These are phyloP conservation scores for Platanthera guangdongensis DNA, from an alignment of 106 monocot species.

Conservation along the genomic window DNA sequence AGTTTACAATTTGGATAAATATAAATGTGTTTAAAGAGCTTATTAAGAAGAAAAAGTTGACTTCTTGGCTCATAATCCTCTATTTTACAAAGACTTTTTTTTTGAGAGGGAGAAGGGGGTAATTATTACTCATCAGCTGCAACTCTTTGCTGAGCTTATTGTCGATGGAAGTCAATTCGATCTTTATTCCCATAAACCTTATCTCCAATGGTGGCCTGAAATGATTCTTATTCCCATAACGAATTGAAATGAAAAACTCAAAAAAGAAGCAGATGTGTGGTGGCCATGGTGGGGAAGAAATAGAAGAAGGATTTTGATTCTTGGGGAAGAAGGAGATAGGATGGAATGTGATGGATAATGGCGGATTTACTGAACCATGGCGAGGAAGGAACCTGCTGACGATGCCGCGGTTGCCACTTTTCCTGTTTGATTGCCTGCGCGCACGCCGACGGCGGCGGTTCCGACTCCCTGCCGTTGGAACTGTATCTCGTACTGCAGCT, in stretches of 20 bases:
- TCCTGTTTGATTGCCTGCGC: conserved; percentile 2
- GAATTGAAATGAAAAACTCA: conserved; percentile 6
- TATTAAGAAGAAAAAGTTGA: too few species aligned
- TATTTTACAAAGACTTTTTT: too few species aligned
- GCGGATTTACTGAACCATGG: conserved; percentile 43
- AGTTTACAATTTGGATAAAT: too few species aligned
- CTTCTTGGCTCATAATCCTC: too few species aligned
- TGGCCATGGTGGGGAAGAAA: neutral
- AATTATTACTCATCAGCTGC: too few species aligned
- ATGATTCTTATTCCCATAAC: conserved; percentile 8
- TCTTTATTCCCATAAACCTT: conserved; percentile 2
- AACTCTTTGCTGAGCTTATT: neutral
- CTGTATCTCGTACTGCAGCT: conserved; percentile 52
- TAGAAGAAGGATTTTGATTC: neutral
- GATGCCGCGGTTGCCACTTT: neutral
- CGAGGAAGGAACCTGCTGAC: conserved; percentile 26
- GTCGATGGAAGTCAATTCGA: neutral
- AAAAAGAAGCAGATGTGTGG: neutral
- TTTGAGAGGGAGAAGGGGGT: too few species aligned
- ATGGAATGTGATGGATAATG: neutral
- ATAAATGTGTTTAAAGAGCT: too few species aligned
- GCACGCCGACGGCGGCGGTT: conserved; percentile 4
- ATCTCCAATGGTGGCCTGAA: neutral
- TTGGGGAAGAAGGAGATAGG: neutral
- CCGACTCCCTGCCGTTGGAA: conserved; percentile 32